These are phyloP conservation scores for Bipolaris oryzae DNA, from an alignment of 2,329 filamentous ascomycete genomes.

Conservation along the genomic window DNA sequence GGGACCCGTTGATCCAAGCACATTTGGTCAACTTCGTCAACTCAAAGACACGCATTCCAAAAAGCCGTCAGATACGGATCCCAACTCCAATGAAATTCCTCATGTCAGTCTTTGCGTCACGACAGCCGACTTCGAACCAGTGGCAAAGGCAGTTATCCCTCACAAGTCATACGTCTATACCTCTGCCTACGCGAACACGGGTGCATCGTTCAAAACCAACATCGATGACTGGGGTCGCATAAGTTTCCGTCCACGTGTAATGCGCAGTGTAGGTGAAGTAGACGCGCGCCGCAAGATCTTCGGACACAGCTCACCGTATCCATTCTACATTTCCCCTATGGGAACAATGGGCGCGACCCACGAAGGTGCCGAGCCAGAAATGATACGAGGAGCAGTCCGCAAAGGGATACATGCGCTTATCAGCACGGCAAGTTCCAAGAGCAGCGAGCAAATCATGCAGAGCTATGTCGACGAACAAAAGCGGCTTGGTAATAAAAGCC, in stretches of 20 bases:
- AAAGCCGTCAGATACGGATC: conserved; percentile 24
- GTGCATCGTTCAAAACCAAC: conserved; percentile 39
- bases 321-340: conserved; percentile 50
- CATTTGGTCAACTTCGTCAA: conserved; percentile 34
- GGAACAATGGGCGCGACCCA: conserved; percentile 47
- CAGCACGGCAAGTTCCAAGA: conserved; percentile 43
- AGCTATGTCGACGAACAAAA: conserved; percentile 34
- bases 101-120: conserved; percentile 41
- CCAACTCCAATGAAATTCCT: conserved; percentile 31
- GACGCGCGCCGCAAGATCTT: conserved; percentile 42
- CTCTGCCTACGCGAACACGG: conserved; percentile 44
- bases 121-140: conserved; percentile 41
- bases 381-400: conserved; percentile 44
- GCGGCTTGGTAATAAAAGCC: conserved; percentile 32
- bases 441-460: conserved; percentile 43
- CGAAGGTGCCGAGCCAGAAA: conserved; percentile 44
- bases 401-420: conserved; percentile 46
- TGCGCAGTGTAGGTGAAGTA: conserved; percentile 45
- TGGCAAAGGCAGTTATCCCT: conserved; percentile 40
- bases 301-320: conserved; percentile 42
- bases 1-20: conserved; percentile 42
- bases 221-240: conserved; percentile 45
- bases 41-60: conserved; percentile 29
- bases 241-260: conserved; percentile 44
- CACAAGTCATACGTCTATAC: conserved; percentile 44